Evolutionary conservation across 768 basidiomycete species (phyloP), one percentile per base, ranked within the genome.

Genomic region (Trametes maxima): DNA sequence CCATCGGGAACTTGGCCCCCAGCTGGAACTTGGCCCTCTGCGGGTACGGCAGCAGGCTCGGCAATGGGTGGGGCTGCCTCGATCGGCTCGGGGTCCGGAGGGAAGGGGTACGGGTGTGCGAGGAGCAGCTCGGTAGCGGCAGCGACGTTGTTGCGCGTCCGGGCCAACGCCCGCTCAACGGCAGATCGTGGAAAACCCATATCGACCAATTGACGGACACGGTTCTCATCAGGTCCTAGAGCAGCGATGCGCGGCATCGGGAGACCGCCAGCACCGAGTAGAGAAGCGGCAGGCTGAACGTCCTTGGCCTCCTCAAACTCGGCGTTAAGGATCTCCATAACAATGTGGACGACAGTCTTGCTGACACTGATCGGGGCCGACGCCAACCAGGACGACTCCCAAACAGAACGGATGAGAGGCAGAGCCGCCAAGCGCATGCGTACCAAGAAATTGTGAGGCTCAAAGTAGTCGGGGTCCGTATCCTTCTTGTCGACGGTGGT

Each of bases 101-200:
- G 84, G 43, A 92, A 79, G 2, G 88, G 85, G 68, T 88, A 90
- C 1, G 94, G 93, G 66, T 95, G 89, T 0, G 85, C 82, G 14
- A 99, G 78, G 1, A 99, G 81, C 3, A 91, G 77, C 66, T 98
- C 95, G 0, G 96, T 89, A 4, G 97, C 97, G 5, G 90, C 86
- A 45, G 81, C 87, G 68, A 97, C 80, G 69, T 97, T 95, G 74
- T 98, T 98, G 63, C 89, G 85, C 4, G 89, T 87, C 12, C 95
- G 90, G 19, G 81, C 74, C 40, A 99, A 78, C 4, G 96, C 96
- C 54, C 88, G 83, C 69, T 92, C 90, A 1, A 88, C 93, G 13
- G 92, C 92, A 43, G 85, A 82, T n/a, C 94, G 86, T 37, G 90
- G 86, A 79, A 98, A 99, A 47, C 97, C 97, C 97, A 99, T 98